Conservation (phyloP, 78 protist genomes). For the Tieghemostelium lacteum region DNA sequence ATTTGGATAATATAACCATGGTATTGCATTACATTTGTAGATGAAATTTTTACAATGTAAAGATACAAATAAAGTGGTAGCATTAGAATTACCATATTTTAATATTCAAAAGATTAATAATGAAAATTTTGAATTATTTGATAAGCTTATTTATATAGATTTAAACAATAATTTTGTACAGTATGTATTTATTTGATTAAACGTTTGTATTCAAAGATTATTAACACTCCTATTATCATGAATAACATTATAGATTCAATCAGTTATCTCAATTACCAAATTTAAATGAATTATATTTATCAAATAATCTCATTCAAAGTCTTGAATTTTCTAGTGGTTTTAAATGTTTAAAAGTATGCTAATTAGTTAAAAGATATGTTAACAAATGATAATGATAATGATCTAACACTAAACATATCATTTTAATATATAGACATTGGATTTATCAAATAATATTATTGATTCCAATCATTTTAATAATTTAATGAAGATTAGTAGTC, state of each 20-base stretch:
- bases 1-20: background rate
- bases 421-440: slow-evolving; percentile 25
- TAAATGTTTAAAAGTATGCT: slow-evolving; percentile 11
- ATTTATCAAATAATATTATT: slow-evolving; percentile 56
- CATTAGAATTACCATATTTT: slow-evolving; percentile 35
- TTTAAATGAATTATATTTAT: slow-evolving; percentile 53
- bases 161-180: slow-evolving; percentile 63
- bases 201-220: background rate
- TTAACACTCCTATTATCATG: background rate
- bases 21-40: background rate
- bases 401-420: background rate
- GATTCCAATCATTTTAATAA: slow-evolving; percentile 19
- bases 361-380: background rate
- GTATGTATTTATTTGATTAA: slow-evolving; percentile 24
- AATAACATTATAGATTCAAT: slow-evolving; percentile 25
- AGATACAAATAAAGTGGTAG: slow-evolving; percentile 14
- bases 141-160: slow-evolving; percentile 60
- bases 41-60: slow-evolving; percentile 8
- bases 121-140: slow-evolving; percentile 45
- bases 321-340: slow-evolving; percentile 20
- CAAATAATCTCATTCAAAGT: slow-evolving; percentile 33
- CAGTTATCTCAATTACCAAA: slow-evolving; percentile 39
- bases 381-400: too few relatives aligned
- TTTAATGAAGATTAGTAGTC: slow-evolving; percentile 35
- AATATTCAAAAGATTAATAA: slow-evolving; percentile 44